Evolutionary conservation across 129 eudicot genomes (phyloP).

Genomic region (Tagetes erecta): DNA sequence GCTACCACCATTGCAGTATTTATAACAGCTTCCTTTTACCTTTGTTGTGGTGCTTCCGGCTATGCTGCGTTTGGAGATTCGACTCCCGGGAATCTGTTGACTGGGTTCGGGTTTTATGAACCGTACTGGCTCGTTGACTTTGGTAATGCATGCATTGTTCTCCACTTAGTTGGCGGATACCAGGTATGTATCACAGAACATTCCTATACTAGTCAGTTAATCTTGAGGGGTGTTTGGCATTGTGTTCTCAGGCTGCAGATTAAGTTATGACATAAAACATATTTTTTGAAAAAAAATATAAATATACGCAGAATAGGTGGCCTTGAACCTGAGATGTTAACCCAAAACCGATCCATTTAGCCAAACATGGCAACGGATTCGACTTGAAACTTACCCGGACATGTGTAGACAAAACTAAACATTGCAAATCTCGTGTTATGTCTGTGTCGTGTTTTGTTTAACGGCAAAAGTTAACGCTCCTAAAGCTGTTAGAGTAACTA

Average conservation of each 20-base stretch:
- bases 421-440: neutral
- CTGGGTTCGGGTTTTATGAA: conserved; percentile 92
- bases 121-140: conserved; percentile 87
- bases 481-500: no score
- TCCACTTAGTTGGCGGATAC: conserved; percentile 85
- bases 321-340: neutral
- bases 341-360: neutral
- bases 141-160: conserved; percentile 69
- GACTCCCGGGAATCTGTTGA: conserved; percentile 84
- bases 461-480: no score
- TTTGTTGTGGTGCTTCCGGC: conserved; percentile 77
- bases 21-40: conserved; percentile 60
- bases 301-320: neutral
- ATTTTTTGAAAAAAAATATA: neutral
- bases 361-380: neutral
- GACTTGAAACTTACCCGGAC: neutral
- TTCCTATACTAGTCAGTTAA: neutral
- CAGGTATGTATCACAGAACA: conserved; percentile 62
- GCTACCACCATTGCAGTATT: conserved; percentile 48
- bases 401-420: neutral
- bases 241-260: neutral
- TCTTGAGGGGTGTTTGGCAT: neutral
- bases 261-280: neutral
- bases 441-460: neutral
- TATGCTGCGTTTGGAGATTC: conserved; percentile 83